phyloP scores from a whole-genome alignment of 1,139 yeast genomes.

The Geotrichum histeridarum region DNA sequence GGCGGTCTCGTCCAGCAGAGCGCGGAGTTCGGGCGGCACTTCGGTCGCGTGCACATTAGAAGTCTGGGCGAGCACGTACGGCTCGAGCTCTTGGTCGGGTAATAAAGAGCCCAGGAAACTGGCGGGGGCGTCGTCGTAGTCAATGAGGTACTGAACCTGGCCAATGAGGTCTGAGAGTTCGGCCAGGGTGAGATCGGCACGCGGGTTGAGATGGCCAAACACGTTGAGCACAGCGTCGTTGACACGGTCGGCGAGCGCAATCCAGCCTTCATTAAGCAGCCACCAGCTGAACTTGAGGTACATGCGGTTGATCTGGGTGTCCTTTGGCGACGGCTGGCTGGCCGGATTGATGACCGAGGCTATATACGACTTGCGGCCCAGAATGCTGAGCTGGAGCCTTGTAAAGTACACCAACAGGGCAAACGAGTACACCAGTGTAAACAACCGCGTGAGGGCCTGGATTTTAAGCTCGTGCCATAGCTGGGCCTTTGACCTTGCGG shows the following conservation, averaged over 20 bases:
- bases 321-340: constrained; percentile 33
- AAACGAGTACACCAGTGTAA: constrained; percentile 65
- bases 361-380: constrained; percentile 80
- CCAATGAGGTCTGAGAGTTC: constrained; percentile 53
- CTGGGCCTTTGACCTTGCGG: constrained; percentile 53
- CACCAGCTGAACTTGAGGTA: constrained; percentile 91
- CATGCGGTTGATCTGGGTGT: constrained; percentile 59
- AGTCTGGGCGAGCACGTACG: constrained; percentile 38
- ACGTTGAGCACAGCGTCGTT: constrained; percentile 55
- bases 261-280: constrained; percentile 85
- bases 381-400: constrained; percentile 77
- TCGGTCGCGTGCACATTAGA: constrained; percentile 5
- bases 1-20: constrained; percentile 49
- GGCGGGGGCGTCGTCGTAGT: constrained; percentile 26
- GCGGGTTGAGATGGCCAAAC: constrained; percentile 60
- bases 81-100: constrained; percentile 42
- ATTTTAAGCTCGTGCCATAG: constrained; percentile 81
- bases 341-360: constrained; percentile 73
- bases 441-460: constrained; percentile 63
- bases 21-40: constrained; percentile 27
- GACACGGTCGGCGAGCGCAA: constrained; percentile 50
- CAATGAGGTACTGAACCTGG: constrained; percentile 42
- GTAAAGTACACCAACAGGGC: constrained; percentile 70
- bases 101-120: constrained; percentile 35
- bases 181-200: constrained; percentile 59